Evolutionary conservation across 805 yeast genomes (phyloP).

Genomic region (Nakazawaea anatomiae): DNA sequence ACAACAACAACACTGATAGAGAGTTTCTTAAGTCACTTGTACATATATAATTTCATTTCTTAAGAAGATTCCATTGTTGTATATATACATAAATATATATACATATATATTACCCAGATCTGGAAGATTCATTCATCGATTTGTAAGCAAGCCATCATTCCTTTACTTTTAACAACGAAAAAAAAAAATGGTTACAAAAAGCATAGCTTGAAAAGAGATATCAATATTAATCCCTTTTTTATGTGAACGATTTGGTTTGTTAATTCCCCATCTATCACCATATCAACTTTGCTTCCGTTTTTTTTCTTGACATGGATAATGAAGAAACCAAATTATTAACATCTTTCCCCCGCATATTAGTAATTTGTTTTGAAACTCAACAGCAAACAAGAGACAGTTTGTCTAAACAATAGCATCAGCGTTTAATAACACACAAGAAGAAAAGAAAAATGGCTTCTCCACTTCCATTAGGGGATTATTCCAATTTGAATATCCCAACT

Average conservation of each 20-base stretch:
- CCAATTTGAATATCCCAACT: constrained; percentile 51
- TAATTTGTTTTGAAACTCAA: too few relatives aligned
- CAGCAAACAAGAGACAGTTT: too few relatives aligned
- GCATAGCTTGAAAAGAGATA: too few relatives aligned
- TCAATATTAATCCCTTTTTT: too few relatives aligned
- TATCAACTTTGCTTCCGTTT: too few relatives aligned
- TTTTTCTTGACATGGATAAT: too few relatives aligned
- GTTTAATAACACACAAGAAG: not conserved
- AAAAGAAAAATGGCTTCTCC: constrained; percentile 29
- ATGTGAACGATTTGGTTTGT: too few relatives aligned
- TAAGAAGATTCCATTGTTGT: not conserved
- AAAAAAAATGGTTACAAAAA: too few relatives aligned
- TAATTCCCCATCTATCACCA: too few relatives aligned
- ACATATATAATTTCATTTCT: constrained; percentile 1
- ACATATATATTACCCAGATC: not conserved
- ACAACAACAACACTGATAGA: constrained; percentile 10
- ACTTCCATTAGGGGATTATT: constrained; percentile 52
- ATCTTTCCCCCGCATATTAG: too few relatives aligned
- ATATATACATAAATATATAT: not conserved
- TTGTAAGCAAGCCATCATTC: not conserved
- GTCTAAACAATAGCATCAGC: too few relatives aligned
- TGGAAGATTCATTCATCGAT: not conserved
- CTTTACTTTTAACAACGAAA: not conserved
- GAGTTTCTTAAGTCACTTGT: constrained; percentile 9
- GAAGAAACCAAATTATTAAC: too few relatives aligned